A percentile compares a stretch with the other conserved stretches of the same genome.
These are phyloP conservation scores for Dunaliella sp. DNA, from an alignment of 139 green algal genomes.

Conservation along the genomic window DNA sequence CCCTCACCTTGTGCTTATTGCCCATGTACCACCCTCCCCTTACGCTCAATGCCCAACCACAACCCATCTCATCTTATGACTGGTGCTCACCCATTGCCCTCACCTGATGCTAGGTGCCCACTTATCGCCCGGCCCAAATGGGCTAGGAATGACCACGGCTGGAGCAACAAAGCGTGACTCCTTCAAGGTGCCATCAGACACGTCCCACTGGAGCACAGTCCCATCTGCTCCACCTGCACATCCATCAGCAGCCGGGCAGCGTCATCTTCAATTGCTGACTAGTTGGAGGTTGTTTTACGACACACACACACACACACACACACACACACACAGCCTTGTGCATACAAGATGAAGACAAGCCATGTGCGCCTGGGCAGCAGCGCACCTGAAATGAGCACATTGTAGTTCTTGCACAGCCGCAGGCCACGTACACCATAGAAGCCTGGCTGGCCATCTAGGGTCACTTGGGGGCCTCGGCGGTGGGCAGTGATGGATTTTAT, in stretches of 20 bases:
- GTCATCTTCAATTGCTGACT: too few relatives aligned
- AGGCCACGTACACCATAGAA: slow-evolving; percentile 54
- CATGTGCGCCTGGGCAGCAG: background rate
- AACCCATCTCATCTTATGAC: too few relatives aligned
- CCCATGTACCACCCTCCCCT: too few relatives aligned
- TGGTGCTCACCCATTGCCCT: too few relatives aligned
- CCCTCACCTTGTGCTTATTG: too few relatives aligned
- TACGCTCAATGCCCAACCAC: too few relatives aligned
- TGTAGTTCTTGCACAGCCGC: slow-evolving; percentile 31
- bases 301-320: background rate
- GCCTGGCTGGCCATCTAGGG: slow-evolving; percentile 50
- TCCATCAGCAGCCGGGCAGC: too few relatives aligned
- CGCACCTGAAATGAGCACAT: slow-evolving; percentile 45
- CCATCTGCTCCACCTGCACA: slow-evolving; percentile 56
- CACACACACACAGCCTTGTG: background rate
- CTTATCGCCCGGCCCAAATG: slow-evolving; percentile 23
- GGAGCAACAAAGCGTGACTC: slow-evolving; percentile 43
- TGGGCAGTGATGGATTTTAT: slow-evolving; percentile 53
- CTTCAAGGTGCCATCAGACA: slow-evolving; percentile 42
- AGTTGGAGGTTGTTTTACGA: background rate
- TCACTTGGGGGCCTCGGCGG: slow-evolving; percentile 37
- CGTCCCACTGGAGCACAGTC: slow-evolving; percentile 58
- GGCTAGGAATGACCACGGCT: slow-evolving; percentile 36
- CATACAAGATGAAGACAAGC: background rate
- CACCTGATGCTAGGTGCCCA: slow-evolving; percentile 11